Conservation (phyloP, 2,329 filamentous ascomycete species). For the Aureobasidium sp. region DNA sequence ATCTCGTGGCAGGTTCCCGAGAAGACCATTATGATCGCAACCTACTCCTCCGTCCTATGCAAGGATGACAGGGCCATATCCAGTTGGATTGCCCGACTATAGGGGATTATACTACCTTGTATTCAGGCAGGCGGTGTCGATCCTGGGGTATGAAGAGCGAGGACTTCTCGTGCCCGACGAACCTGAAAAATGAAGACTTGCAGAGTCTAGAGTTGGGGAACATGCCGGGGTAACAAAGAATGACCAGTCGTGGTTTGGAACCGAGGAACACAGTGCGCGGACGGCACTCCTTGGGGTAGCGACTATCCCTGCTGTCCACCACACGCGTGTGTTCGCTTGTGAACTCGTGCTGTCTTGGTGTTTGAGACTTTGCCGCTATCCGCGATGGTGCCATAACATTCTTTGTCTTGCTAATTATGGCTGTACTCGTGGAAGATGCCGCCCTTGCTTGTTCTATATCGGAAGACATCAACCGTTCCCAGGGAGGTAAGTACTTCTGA, state of each 20-base stretch:
- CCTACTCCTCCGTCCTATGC: background rate
- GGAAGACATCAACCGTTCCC: background rate
- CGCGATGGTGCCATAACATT: background rate
- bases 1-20: background rate
- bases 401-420: constrained; percentile 5
- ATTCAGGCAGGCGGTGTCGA: background rate
- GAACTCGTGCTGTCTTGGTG: background rate
- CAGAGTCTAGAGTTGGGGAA: background rate
- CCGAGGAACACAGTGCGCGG: background rate
- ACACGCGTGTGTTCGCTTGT: background rate
- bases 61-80: background rate
- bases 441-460: background rate
- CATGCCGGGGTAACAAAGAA: background rate
- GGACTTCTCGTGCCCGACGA: background rate
- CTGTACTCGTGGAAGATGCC: background rate
- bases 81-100: background rate
- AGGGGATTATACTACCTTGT: background rate
- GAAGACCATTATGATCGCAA: background rate
- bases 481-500: background rate
- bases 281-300: background rate
- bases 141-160: background rate
- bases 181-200: background rate
- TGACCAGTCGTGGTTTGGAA: background rate
- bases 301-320: background rate
- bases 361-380: background rate